Base-by-base conservation (phyloP, 306 rosid genomes). In the Spatholobus suberectus region DNA sequence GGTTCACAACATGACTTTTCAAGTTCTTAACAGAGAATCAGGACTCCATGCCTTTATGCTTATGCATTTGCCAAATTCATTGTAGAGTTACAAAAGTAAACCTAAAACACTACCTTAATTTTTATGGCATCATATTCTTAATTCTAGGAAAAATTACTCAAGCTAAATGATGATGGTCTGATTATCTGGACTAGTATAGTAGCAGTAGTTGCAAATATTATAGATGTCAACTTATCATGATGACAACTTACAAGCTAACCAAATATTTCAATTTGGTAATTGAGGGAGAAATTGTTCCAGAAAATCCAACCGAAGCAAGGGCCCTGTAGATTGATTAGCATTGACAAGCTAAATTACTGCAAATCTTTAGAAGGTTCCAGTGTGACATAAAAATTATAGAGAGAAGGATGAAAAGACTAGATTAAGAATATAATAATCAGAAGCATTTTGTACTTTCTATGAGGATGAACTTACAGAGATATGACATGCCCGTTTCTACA, bases 201-300 rank as follows among this genome's bases (percentile, higher is more conserved):
- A 37, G 71, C 59, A 17, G 12, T 62, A 40, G 40, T 59, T 76
- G 51, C 63, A 18, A 82, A 32, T 44, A 54, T 27, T 34, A 70
- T 37, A 79, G 58, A 67, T 37, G 46, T 54, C 55, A 70, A 81
- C 8, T 59, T 59, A 34, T 66, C 14, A 79, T 26, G 54, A 79
- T 20, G 57, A 74, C 38, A 44, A 87, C 98, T 93, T 89, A 96
- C 99, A 96, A 77, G 94, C 73, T 88, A 83, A 89, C 88, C 91
- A 96, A 84, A 85, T 47, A 90, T 75, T 93, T 89, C 84, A 96
- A 86, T 70, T 85, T 92, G 37, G 90, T 75, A 86, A 96, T 90
- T 20, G 97, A 91, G 37, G 90, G 94, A 75, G 98, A 90, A 54
- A 93, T 90, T 18, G 90, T 89, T 87, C 99, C 99, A 35, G 96